Evolutionary conservation across 1,284 basidiomycete species (phyloP).

Genomic region (Rhizoctonia solani): DNA sequence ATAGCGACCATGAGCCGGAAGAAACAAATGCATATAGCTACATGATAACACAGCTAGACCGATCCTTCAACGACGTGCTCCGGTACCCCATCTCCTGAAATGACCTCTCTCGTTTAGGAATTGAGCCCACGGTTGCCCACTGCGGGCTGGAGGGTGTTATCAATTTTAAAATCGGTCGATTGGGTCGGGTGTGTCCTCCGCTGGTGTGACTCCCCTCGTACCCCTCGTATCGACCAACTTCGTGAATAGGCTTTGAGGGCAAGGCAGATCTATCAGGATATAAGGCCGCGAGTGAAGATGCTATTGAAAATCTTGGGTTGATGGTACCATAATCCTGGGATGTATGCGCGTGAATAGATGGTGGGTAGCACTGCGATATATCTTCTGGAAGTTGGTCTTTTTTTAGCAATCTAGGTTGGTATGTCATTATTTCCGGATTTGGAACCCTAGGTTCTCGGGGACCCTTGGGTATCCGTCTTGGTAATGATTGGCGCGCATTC

Average conservation of each 20-base stretch:
- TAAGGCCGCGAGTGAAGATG: neutral
- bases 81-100: conserved; percentile 1
- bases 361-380: neutral
- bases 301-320: conserved; percentile 12
- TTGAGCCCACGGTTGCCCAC: neutral
- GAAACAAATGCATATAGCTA: neutral
- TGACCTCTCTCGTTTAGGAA: neutral
- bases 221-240: neutral
- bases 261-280: neutral
- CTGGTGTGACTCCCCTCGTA: neutral
- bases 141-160: conserved; percentile 11
- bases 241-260: neutral
- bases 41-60: conserved; percentile 24
- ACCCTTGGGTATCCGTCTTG: neutral
- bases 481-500: conserved; percentile 9
- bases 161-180: conserved; percentile 1
- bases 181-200: neutral
- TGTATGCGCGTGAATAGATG: neutral
- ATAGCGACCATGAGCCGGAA: neutral
- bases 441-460: too few relatives aligned
- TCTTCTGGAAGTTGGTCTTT: neutral
- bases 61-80: neutral
- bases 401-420: neutral
- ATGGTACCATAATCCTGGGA: neutral
- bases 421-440: neutral